Evolutionary conservation across 495 filamentous ascomycete genomes (phyloP), one percentile per base, ranked within the genome.

Genomic region (Aspergillus ellipticus): DNA sequence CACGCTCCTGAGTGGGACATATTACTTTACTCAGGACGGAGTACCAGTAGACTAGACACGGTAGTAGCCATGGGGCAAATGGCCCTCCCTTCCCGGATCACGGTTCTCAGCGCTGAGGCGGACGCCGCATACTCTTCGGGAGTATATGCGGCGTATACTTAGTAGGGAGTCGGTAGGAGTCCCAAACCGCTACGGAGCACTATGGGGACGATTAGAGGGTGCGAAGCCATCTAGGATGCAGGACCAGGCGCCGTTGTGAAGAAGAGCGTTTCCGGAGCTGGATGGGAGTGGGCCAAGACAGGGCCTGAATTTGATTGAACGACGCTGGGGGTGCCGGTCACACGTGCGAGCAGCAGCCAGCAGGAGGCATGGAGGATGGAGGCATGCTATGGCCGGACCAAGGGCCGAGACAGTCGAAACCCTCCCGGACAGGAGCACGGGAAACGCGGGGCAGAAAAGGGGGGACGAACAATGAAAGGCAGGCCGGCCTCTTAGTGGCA

Each of bases 371-470:
- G 3, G 24, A 28, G 24, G 24, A 28, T n/a, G n/a, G n/a, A 28
- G 24, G 24, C 4, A 28, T 28, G 24, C 24, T 28, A 28, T 24
- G 53, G 28, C 42, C 52, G 52, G 52, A 47, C 52, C 17, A 31
- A 54, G 9, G 42, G 31, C 52, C 41, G 42, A 54, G 42, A 33
- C 42, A 35, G 17, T 22, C 49, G 20, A 22, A 22, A 47, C 42
- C 29, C 39, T 19, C 24, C 47, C 35, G 35, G 35, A 39, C 2
- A 33, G 37, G 17, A 20, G 31, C 33, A 51, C 39, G 31, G 31
- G 42, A 21, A 55, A 59, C 47, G 57, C 47, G 57, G 57, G 57
- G 57, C 51, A 55, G 45, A 48, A 28, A 55, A 37, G 29, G 19
- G 21, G 29, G 22, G n/a, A 31, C 47, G 33, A 54, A 52, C 49